Percentiles rank a stretch among this genome's conserved stretches.
These are phyloP conservation scores for Leccinellum albellum DNA, from an alignment of 768 basidiomycete species.

Conservation along the genomic window DNA sequence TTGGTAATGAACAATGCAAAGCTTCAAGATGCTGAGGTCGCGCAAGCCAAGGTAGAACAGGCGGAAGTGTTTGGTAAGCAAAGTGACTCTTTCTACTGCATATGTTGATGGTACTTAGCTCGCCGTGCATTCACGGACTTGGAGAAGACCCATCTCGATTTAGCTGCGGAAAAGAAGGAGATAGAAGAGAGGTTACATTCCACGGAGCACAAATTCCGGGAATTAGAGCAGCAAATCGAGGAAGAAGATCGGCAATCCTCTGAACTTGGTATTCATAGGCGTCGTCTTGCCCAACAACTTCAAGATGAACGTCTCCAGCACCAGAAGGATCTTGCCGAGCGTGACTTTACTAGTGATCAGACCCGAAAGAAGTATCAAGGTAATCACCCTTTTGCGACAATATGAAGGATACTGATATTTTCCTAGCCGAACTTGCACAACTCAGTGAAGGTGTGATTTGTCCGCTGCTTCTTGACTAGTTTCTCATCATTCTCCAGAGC, in stretches of 20 bases:
- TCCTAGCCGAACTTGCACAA: constrained; percentile 68
- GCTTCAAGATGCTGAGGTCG: constrained; percentile 67
- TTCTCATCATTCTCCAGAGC: constrained; percentile 41
- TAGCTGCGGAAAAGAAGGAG: constrained; percentile 49
- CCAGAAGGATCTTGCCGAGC: constrained; percentile 74
- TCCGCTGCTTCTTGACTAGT: background rate
- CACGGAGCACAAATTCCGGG: constrained; percentile 50
- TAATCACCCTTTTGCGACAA: constrained; percentile 23
- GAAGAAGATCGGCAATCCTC: constrained; percentile 66
- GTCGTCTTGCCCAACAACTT: constrained; percentile 69
- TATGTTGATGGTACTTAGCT: constrained; percentile 36
- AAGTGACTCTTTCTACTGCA: background rate
- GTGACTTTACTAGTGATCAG: constrained; percentile 75
- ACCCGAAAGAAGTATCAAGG: constrained; percentile 87
- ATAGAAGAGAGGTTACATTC: constrained; percentile 45
- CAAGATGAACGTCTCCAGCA: constrained; percentile 77
- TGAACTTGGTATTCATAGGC: constrained; percentile 59
- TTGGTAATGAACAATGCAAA: constrained; percentile 53
- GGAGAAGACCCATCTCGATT: constrained; percentile 54
- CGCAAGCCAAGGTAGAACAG: constrained; percentile 58
- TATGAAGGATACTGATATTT: constrained; percentile 5
- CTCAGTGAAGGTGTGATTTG: constrained; percentile 63
- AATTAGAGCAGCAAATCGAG: constrained; percentile 61
- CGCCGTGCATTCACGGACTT: constrained; percentile 58
- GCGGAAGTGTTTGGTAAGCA: constrained; percentile 58